Evolutionary conservation across 2,329 filamentous ascomycete genomes (phyloP), one percentile per base, ranked within the genome.

Genomic region (Ascosphaera aggregata): DNA sequence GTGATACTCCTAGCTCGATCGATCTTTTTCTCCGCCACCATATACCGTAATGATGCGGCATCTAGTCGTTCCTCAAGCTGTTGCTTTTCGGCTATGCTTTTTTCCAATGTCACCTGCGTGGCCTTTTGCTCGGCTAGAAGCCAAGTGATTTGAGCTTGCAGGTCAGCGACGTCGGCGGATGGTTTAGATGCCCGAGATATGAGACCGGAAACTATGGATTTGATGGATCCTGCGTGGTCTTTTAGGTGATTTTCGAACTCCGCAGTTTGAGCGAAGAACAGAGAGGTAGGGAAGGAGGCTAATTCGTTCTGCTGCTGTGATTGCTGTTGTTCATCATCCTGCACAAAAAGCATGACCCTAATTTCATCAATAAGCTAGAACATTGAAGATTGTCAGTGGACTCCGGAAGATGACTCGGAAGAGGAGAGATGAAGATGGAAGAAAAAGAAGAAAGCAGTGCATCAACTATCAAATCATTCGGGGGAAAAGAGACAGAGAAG

Each of bases 21-120:
- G 39, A 95, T 65, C 54, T 84, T 89, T 62, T 92, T 91, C 55
- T 98, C 89, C 0, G 89, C 89, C 47, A 91, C 80, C 63, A 95
- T 81, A 51, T 92, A 95, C 46, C 89, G 73, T 42, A 92, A 65
- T 3, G 84, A 92, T 13, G 86, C 89, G 24, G 73, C 76, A 52
- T 95, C 86, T 16, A 95, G 65, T 44, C 86, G 78, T 50, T 89
- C 80, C 36, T 81, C 81, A 2, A 93, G 65, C 47, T 80, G 74
- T 40, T 91, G 78, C 49, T 89, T 91, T 49, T 94, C 84, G 4
- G 70, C 65, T 37, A 73, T 67, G 9, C 85, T 62, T 40, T 76
- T 71, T 46, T 91, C 81, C 38, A 91, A 59, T 52, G 85, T 79
- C 30, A 77, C 66, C 9, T 80, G 64, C 47, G 80, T 75, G 40